Evolutionary conservation across 1,139 yeast genomes (phyloP).

Genomic region (Protomyces gravidus): DNA sequence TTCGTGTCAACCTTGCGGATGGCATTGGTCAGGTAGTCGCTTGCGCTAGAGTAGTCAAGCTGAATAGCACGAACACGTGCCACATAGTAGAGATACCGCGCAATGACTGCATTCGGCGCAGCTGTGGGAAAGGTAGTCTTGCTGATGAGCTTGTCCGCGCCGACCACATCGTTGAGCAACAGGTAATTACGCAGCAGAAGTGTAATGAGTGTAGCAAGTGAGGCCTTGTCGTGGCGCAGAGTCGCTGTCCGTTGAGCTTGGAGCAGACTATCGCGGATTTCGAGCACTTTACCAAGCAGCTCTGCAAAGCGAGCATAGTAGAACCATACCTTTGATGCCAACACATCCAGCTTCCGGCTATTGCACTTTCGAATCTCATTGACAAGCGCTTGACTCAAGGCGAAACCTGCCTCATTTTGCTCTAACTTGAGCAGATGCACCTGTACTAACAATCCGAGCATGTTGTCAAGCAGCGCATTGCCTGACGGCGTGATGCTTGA

Average conservation of each 20-base stretch:
- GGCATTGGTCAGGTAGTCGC: slow-evolving; percentile 85
- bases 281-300: slow-evolving; percentile 51
- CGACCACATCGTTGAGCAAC: slow-evolving; percentile 71
- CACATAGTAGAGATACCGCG: slow-evolving; percentile 84
- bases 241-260: slow-evolving; percentile 80
- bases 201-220: slow-evolving; percentile 82
- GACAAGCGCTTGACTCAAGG: slow-evolving; percentile 48
- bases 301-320: slow-evolving; percentile 80
- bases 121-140: slow-evolving; percentile 82
- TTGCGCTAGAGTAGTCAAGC: slow-evolving; percentile 85
- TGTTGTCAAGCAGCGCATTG: no score
- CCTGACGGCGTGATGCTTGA: no score
- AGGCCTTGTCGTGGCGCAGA: slow-evolving; percentile 85
- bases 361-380: slow-evolving; percentile 60
- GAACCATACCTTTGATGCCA: slow-evolving; percentile 91
- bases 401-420: slow-evolving; percentile 42
- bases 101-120: slow-evolving; percentile 83
- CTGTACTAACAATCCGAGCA: slow-evolving; percentile 44
- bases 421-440: slow-evolving; percentile 65
- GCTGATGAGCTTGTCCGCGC: slow-evolving; percentile 84
- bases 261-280: slow-evolving; percentile 66
- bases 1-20: slow-evolving; percentile 97
- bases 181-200: slow-evolving; percentile 76
- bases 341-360: slow-evolving; percentile 76
- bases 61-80: slow-evolving; percentile 89